phyloP scores from a whole-genome alignment of 2,329 filamentous ascomycete genomes.

The Phaeosphaeria sp. region DNA sequence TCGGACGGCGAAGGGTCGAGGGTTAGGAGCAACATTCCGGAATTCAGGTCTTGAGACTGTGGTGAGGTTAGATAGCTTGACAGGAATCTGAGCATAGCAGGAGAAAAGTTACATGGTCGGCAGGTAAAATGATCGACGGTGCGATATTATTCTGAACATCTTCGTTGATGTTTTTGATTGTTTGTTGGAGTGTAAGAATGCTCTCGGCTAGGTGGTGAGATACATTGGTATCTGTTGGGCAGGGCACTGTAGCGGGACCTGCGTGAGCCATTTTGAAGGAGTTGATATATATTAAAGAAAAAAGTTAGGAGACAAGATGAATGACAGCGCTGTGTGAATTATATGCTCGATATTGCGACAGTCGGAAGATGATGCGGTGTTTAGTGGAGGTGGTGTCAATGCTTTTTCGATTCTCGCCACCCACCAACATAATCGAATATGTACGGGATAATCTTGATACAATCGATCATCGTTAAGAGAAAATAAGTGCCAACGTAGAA shows the following conservation, averaged over 20 bases:
- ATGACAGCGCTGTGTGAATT: neutral
- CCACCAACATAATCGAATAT: neutral
- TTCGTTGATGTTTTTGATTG: slow-evolving; percentile 1
- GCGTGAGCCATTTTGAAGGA: neutral
- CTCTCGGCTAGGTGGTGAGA: slow-evolving; percentile 2
- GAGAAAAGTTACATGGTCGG: neutral
- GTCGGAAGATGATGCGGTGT: neutral
- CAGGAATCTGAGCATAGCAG: too few species aligned
- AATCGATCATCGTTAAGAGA: neutral
- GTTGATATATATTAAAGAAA: neutral
- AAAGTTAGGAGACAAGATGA: neutral
- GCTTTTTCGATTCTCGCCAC: neutral
- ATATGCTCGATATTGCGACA: neutral
- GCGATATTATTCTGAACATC: neutral
- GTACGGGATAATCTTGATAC: neutral
- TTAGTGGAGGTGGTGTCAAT: neutral
- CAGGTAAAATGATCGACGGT: neutral
- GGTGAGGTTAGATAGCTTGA: neutral
- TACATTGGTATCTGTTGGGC: neutral
- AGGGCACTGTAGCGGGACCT: neutral
- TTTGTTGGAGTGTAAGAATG: slow-evolving; percentile 6
- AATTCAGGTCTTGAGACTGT: neutral
- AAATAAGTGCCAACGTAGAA: neutral
- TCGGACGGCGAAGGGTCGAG: slow-evolving; percentile 4
- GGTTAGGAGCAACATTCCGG: neutral